Conservation (phyloP, 2,329 filamentous ascomycete genomes). For the Exutisphaerella laricina region DNA sequence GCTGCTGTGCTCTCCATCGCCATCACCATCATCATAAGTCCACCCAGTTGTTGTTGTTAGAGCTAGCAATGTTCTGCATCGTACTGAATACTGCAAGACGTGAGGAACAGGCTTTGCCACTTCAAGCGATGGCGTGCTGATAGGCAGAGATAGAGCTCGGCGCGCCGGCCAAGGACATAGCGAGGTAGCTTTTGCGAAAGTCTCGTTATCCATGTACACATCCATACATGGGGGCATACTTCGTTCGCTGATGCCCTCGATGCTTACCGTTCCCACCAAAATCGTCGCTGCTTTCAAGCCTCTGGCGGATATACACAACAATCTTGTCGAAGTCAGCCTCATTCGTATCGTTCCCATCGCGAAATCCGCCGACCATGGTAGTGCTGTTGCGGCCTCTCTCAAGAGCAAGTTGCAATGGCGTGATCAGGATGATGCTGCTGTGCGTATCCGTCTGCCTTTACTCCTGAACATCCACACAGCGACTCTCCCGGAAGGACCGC, state of each 20-base stretch:
- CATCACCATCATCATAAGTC: no score
- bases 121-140: background rate
- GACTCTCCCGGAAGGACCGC: constrained; percentile 52
- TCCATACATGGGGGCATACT: no score
- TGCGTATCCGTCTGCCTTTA: constrained; percentile 52
- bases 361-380: constrained; percentile 54
- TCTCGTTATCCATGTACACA: no score
- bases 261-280: no score
- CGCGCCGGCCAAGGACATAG: background rate
- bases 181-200: no score
- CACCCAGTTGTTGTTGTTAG: no score
- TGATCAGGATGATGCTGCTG: constrained; percentile 56
- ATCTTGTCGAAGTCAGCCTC: constrained; percentile 56
- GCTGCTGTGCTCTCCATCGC: background rate
- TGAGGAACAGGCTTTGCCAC: background rate
- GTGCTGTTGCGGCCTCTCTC: constrained; percentile 53
- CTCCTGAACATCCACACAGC: constrained; percentile 49
- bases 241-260: no score
- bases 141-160: background rate
- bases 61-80: no score
- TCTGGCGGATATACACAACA: constrained; percentile 57
- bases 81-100: no score
- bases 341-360: constrained; percentile 52
- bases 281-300: no score
- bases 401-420: constrained; percentile 51